Percentiles rank a stretch among this genome's conserved stretches.
Evolutionary conservation across 148 eudicot genomes (phyloP).

Genomic region (Chenopodium berlandieri): DNA sequence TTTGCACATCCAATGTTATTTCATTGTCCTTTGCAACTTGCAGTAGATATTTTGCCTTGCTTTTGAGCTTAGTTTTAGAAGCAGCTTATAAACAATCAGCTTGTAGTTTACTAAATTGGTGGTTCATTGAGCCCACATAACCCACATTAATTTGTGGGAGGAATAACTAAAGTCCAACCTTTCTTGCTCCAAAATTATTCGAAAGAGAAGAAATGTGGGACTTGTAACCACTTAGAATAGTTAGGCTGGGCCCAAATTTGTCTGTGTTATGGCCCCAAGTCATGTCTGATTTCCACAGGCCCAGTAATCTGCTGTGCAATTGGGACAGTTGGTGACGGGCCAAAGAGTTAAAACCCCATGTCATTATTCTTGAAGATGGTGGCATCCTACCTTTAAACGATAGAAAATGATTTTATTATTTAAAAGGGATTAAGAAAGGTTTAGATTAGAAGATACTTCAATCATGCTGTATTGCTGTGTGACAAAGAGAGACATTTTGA

Average conservation of each 20-base stretch:
- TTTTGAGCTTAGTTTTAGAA: background rate
- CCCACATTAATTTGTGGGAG: background rate
- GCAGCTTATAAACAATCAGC: background rate
- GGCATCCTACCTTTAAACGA: background rate
- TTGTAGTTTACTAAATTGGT: background rate
- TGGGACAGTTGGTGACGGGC: background rate
- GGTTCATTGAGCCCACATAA: background rate
- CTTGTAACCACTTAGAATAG: background rate
- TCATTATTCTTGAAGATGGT: background rate
- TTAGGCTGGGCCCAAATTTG: background rate
- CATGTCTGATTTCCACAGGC: background rate
- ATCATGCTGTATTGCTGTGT: slow-evolving; percentile 6
- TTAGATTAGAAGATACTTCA: background rate
- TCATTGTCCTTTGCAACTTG: background rate
- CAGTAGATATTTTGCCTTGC: background rate
- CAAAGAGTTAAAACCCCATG: background rate
- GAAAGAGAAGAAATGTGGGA: background rate
- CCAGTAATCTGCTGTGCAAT: background rate
- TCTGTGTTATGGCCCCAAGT: background rate
- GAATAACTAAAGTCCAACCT: background rate
- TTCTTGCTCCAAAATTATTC: background rate
- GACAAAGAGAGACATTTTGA: background rate
- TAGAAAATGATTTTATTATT: background rate
- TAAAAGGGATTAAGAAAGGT: background rate
- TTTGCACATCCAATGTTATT: background rate